Evolutionary conservation across 1,139 yeast genomes (phyloP).

Genomic region (Kodamaea arcana): DNA sequence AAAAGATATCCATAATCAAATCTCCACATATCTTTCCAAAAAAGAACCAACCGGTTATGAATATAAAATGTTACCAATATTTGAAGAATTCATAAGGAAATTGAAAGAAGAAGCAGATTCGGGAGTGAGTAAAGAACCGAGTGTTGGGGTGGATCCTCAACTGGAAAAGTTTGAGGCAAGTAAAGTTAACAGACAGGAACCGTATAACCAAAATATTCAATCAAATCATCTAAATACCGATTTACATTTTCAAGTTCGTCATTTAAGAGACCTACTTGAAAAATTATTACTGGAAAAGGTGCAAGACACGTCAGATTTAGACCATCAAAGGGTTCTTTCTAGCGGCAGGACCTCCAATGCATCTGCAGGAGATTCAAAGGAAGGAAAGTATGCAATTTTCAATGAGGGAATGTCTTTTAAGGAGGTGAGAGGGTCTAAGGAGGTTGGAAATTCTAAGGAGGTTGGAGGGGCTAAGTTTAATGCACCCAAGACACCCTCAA

Average conservation of each 20-base stretch:
- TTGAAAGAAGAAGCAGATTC: conserved; percentile 4
- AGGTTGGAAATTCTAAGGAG: neutral
- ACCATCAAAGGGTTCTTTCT: no score
- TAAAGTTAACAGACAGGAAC: no score
- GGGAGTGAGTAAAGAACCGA: neutral
- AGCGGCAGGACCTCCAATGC: no score
- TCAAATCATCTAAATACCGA: no score
- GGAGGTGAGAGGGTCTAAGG: neutral
- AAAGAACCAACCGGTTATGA: neutral
- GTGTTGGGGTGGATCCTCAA: neutral
- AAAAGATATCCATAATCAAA: conserved; percentile 1
- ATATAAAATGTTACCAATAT: conserved; percentile 6
- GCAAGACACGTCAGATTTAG: neutral
- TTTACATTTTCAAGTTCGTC: neutral
- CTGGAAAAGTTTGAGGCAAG: no score
- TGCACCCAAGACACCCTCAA: no score
- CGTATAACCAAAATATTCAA: no score
- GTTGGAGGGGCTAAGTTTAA: neutral
- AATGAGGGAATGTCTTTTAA: neutral
- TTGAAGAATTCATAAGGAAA: conserved; percentile 8
- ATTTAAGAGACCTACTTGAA: neutral
- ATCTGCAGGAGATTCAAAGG: neutral
- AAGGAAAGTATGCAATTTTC: neutral
- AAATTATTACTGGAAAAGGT: no score
- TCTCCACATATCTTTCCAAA: conserved; percentile 1